A percentile compares a stretch with the other conserved stretches of the same genome.
phyloP scores from a whole-genome alignment of 2,329 filamentous ascomycete species.

The Stagonosporopsis rhizophila region DNA sequence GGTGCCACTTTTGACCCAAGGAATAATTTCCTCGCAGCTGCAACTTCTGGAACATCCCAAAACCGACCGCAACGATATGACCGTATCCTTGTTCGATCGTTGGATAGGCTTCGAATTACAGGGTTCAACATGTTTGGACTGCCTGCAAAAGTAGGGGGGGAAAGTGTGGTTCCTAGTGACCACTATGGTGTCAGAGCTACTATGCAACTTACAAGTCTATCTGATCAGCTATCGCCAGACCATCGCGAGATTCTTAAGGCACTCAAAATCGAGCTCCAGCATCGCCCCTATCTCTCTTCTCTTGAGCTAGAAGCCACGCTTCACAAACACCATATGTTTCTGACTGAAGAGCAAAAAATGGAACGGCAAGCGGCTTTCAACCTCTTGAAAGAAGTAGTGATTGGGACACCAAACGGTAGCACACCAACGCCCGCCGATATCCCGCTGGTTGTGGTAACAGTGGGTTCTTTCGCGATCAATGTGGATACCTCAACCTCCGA shows the following conservation, averaged over 20 bases:
- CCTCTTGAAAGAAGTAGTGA: constrained; percentile 55
- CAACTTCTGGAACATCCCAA: constrained; percentile 62
- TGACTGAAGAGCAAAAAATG: constrained; percentile 54
- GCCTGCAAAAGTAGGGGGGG: constrained; percentile 33
- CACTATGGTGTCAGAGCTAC: constrained; percentile 63
- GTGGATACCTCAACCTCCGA: constrained; percentile 68
- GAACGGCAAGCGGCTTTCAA: constrained; percentile 55
- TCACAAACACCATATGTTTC: constrained; percentile 49
- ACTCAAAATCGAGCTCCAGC: constrained; percentile 23
- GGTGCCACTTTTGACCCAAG: constrained; percentile 70
- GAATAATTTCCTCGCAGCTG: constrained; percentile 63
- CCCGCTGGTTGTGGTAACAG: constrained; percentile 63
- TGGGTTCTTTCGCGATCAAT: constrained; percentile 71
- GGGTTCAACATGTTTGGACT: constrained; percentile 67
- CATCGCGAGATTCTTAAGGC: constrained; percentile 10
- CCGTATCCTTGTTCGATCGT: constrained; percentile 63
- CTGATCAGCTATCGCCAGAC: neutral
- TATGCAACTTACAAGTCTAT: constrained; percentile 40
- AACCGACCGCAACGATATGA: constrained; percentile 71
- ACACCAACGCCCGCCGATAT: constrained; percentile 24
- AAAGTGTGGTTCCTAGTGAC: constrained; percentile 44
- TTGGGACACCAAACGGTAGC: constrained; percentile 32
- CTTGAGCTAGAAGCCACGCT: constrained; percentile 26
- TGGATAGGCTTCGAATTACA: constrained; percentile 49
- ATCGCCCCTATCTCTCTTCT: constrained; percentile 15